phyloP scores from a whole-genome alignment of 2,329 filamentous ascomycete genomes.

The Claviceps sp. region DNA sequence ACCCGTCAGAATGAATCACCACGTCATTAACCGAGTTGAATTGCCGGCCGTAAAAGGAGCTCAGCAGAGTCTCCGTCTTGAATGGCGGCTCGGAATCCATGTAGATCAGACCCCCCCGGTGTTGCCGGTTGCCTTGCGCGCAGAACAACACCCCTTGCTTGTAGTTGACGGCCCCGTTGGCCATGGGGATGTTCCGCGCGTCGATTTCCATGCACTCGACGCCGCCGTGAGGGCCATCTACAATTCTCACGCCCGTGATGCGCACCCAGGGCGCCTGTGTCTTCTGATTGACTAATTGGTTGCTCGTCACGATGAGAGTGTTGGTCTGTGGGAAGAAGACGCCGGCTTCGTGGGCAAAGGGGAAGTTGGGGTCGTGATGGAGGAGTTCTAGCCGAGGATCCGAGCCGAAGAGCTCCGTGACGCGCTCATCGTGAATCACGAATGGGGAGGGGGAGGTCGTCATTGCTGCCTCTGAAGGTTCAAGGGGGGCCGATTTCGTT shows the following conservation, averaged over 20 bases:
- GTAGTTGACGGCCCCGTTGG: slow-evolving; percentile 12
- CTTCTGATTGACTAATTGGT: slow-evolving; percentile 10
- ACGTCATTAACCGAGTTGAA: slow-evolving; percentile 51
- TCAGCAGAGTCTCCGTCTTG: slow-evolving; percentile 29
- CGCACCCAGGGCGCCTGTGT: slow-evolving; percentile 24
- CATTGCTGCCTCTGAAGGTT: neutral
- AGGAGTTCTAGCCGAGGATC: neutral
- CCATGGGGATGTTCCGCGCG: slow-evolving; percentile 7
- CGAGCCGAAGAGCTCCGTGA: neutral
- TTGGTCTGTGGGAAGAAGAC: slow-evolving; percentile 20
- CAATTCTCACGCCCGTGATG: slow-evolving; percentile 9
- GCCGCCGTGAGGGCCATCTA: slow-evolving; percentile 6
- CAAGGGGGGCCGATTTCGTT: neutral
- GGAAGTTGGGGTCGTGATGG: neutral
- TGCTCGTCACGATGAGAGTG: slow-evolving; percentile 8
- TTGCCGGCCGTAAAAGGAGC: slow-evolving; percentile 44
- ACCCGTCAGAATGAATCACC: slow-evolving; percentile 34
- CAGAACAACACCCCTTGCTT: slow-evolving; percentile 7
- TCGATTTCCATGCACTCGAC: slow-evolving; percentile 12
- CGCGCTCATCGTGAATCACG: neutral
- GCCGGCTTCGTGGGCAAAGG: slow-evolving; percentile 34
- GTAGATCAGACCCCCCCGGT: slow-evolving; percentile 26
- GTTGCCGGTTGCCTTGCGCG: slow-evolving; percentile 30
- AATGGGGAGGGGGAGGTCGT: neutral
- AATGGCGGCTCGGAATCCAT: slow-evolving; percentile 2